Evolutionary conservation across 495 filamentous ascomycete species (phyloP).

Genomic region (Aspergillus nidulans): DNA sequence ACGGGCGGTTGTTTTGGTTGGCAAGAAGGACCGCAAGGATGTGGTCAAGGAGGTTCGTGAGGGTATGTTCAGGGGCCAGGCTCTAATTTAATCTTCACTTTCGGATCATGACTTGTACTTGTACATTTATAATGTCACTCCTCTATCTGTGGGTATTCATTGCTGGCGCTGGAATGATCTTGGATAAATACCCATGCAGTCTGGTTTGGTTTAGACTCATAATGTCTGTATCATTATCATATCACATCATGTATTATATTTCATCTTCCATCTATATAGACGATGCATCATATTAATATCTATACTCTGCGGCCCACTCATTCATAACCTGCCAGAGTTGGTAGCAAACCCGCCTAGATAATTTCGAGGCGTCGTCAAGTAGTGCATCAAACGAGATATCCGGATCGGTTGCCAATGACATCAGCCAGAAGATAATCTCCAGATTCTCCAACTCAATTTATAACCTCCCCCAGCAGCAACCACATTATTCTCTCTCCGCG

Average conservation of each 20-base stretch:
- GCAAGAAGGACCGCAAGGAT: conserved; percentile 83
- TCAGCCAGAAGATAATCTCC: too few relatives aligned
- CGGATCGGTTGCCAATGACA: too few relatives aligned
- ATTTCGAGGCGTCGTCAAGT: too few relatives aligned
- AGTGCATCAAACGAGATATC: too few relatives aligned
- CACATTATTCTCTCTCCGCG: too few relatives aligned
- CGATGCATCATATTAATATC: neutral
- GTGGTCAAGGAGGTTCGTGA: conserved; percentile 89
- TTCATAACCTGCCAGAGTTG: too few relatives aligned
- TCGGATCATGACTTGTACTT: neutral
- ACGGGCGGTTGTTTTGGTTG: conserved; percentile 82
- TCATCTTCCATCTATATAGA: neutral
- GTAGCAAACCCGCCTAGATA: too few relatives aligned
- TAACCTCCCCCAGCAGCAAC: too few relatives aligned
- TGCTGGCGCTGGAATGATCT: conserved; percentile 4
- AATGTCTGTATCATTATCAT: neutral
- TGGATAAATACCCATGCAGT: neutral
- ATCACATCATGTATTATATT: neutral
- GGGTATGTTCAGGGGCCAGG: conserved; percentile 88
- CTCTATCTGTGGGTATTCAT: conserved; percentile 1
- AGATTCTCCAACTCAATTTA: too few relatives aligned
- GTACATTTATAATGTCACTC: neutral
- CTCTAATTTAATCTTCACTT: conserved; percentile 57
- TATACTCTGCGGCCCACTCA: neutral
- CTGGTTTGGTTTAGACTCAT: neutral